Evolutionary conservation across 768 basidiomycete genomes (phyloP), one percentile per base, ranked within the genome.

Genomic region (Trametes meyenii): DNA sequence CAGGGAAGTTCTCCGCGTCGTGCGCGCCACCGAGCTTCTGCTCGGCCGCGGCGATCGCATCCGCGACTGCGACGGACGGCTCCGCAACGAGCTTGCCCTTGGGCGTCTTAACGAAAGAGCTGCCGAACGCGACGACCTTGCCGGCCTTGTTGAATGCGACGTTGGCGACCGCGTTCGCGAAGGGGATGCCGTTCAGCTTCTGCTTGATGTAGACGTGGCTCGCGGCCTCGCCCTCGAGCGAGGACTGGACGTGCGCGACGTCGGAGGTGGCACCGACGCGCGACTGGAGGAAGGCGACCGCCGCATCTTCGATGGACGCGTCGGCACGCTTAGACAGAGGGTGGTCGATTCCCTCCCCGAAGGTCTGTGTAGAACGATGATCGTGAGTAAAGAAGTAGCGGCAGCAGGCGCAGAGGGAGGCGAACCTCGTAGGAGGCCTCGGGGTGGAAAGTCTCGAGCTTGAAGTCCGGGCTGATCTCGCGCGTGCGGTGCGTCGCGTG

Each of bases 91-190:
- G 46, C 56, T 58, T 58, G 24, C 33, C 17, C 48, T 29, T 65
- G 19, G 56, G 64, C 13, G 44, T 40, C 57, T 77, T 76, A 14
- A 81, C 73, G 63, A 83, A 83, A 0, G 79, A 82, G 13, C 78
- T 77, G 24, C 81, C 77, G 61, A 82, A 79, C 1, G 81, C 72
- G 65, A 76, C 62, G 44, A 80, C 77, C 67, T 77, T 78, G 66
- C 76, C 70, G 48, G 72, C 73, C 24, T 74, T 72, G 66, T 75
- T 77, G 68, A 80, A 78, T 1, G 76, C 77, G 19, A 79, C 74
- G 58, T 81, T 80, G 2, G 79, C 79, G 6, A 81, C 80, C 2
- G 78, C 77, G 58, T 77, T 76, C 17, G 72, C 71, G 48, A 77
- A 72, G 4, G 73, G 69, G 42, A 77, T 66, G 24, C 76, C 74